Evolutionary conservation across 148 eudicot species (phyloP).

Genomic region (Pouteria glomerata): DNA sequence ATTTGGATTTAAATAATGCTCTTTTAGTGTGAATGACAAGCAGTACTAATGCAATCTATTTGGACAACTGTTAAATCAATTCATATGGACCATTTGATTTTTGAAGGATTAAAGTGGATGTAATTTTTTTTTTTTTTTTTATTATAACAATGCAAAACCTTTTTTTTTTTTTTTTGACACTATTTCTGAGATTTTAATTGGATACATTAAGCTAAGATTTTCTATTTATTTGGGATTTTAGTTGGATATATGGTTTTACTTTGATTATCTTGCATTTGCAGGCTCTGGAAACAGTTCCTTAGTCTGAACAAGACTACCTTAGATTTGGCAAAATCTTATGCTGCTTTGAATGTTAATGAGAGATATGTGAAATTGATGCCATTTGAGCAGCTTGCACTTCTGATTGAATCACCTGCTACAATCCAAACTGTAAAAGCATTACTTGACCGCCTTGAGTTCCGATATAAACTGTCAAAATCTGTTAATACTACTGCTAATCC

Average conservation of each 20-base stretch:
- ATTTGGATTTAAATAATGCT: not conserved
- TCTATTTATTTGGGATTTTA: not conserved
- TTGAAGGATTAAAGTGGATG: not conserved
- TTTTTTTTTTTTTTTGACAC: no score
- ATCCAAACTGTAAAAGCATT: constrained; percentile 53
- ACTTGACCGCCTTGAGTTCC: constrained; percentile 72
- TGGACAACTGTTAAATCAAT: no score
- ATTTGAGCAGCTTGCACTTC: constrained; percentile 81
- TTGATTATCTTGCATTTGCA: constrained; percentile 16
- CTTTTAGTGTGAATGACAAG: not conserved
- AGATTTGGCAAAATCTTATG: constrained; percentile 47
- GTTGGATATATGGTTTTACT: not conserved
- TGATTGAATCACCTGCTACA: constrained; percentile 59
- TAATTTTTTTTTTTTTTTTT: no score
- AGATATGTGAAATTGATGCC: constrained; percentile 59
- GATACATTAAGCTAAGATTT: not conserved
- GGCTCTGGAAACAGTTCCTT: constrained; percentile 77
- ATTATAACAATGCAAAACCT: no score
- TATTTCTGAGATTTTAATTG: no score
- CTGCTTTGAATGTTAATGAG: constrained; percentile 52
- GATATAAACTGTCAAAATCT: constrained; percentile 40
- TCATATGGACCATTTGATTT: not conserved
- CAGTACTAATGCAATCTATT: not conserved
- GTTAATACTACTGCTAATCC: constrained; percentile 19
- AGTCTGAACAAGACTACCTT: constrained; percentile 60